Percentiles rank a stretch among this genome's conserved stretches.
These are phyloP conservation scores for Penicillium hordei DNA, from an alignment of 2,329 filamentous ascomycete species.

Conservation along the genomic window DNA sequence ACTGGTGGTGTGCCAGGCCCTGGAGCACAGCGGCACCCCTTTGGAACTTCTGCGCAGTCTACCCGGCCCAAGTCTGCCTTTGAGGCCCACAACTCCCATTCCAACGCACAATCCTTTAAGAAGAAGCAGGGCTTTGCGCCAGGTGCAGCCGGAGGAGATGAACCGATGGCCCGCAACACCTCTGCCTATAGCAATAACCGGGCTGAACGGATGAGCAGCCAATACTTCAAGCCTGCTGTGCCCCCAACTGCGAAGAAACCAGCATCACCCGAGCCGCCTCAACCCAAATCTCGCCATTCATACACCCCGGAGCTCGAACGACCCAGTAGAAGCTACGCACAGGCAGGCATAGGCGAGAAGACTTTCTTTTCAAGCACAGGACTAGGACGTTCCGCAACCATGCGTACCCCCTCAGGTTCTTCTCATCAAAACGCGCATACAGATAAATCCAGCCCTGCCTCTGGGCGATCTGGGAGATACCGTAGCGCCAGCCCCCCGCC, in stretches of 20 bases:
- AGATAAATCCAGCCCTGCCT: slow-evolving; percentile 38
- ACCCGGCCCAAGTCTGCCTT: slow-evolving; percentile 41
- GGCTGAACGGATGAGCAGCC: slow-evolving; percentile 35
- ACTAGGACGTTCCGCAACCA: slow-evolving; percentile 54
- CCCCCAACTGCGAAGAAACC: slow-evolving; percentile 45
- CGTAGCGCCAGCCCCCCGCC: slow-evolving; percentile 47
- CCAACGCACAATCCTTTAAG: slow-evolving; percentile 46
- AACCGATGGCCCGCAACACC: slow-evolving; percentile 55
- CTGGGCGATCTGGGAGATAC: slow-evolving; percentile 35
- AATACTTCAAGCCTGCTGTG: slow-evolving; percentile 41
- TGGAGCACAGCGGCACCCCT: slow-evolving; percentile 19
- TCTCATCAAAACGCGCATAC: slow-evolving; percentile 35
- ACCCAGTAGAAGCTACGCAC: slow-evolving; percentile 56
- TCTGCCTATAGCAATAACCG: slow-evolving; percentile 49
- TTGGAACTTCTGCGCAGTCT: slow-evolving; percentile 22
- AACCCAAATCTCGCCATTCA: slow-evolving; percentile 3
- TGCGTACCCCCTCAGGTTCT: slow-evolving; percentile 50
- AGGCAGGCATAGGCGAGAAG: slow-evolving; percentile 53
- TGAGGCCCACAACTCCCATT: slow-evolving; percentile 38
- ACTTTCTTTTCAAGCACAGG: slow-evolving; percentile 55
- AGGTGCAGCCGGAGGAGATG: slow-evolving; percentile 58
- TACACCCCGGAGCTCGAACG: slow-evolving; percentile 49
- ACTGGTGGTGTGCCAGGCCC: slow-evolving; percentile 24
- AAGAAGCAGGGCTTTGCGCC: slow-evolving; percentile 60
- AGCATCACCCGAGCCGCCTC: slow-evolving; percentile 34